These are phyloP conservation scores for Tetrahymena borealis DNA, from an alignment of 73 alveolate genomes.

Conservation along the genomic window DNA sequence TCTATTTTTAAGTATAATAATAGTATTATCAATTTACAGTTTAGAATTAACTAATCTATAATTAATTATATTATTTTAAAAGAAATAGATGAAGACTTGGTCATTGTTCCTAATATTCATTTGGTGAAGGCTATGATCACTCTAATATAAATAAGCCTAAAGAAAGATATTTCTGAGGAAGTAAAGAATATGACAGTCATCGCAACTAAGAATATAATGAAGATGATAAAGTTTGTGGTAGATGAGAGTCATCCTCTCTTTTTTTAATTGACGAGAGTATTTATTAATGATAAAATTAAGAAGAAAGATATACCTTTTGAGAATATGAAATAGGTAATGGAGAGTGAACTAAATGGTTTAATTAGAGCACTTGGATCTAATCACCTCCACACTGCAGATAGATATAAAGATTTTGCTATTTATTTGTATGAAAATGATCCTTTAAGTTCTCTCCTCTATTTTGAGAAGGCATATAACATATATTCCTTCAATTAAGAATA, in stretches of 20 bases:
- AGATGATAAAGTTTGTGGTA: background rate
- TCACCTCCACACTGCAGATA: background rate
- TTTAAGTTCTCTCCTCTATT: background rate
- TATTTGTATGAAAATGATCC: background rate
- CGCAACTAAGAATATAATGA: background rate
- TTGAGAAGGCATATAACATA: background rate
- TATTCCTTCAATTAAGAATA: background rate
- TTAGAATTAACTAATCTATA: too few species aligned
- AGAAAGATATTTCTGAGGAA: background rate
- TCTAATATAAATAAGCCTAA: background rate
- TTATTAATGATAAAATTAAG: background rate
- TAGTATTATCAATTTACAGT: too few species aligned
- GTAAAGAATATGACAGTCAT: background rate
- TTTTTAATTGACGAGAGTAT: background rate
- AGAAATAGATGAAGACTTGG: background rate
- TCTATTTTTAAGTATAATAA: too few species aligned
- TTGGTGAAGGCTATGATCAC: background rate
- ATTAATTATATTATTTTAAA: background rate
- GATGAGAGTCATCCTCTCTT: background rate
- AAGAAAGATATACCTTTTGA: background rate
- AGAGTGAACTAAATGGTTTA: background rate
- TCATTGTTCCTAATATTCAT: background rate
- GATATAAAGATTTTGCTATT: background rate
- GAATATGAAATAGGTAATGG: background rate
- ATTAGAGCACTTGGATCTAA: background rate